Conservation (phyloP, 371 early-diverging fungal species). For the Mucor sp. region DNA sequence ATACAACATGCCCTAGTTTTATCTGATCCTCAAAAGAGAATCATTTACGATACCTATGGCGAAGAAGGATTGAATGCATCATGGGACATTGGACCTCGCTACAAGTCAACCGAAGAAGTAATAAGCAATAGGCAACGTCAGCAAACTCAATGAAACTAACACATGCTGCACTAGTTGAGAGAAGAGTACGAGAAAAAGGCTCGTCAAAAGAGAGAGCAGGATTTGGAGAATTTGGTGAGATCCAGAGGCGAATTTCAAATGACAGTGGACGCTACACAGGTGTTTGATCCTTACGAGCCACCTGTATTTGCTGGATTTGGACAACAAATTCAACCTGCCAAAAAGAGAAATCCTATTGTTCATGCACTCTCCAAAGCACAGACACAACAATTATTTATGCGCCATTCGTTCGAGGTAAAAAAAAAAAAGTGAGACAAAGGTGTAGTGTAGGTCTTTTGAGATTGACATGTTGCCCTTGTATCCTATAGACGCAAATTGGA, state of each 20-base stretch:
- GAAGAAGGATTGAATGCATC: conserved; percentile 76
- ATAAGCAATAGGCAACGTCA: background rate
- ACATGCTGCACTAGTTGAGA: conserved; percentile 53
- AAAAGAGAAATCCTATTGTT: conserved; percentile 17
- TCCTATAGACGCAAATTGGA: conserved; percentile 64
- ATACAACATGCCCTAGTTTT: conserved; percentile 57
- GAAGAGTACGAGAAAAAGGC: conserved; percentile 84
- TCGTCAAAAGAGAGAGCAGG: conserved; percentile 68
- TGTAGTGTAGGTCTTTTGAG: too few relatives aligned
- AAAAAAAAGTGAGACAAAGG: too few relatives aligned
- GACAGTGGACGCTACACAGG: conserved; percentile 55
- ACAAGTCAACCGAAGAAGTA: conserved; percentile 86
- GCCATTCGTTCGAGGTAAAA: conserved; percentile 81
- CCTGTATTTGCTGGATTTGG: conserved; percentile 56
- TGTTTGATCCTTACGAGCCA: conserved; percentile 59
- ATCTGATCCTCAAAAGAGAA: conserved; percentile 76
- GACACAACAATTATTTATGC: conserved; percentile 73
- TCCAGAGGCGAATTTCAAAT: conserved; percentile 62
- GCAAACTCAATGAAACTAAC: background rate
- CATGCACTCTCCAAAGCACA: conserved; percentile 54
- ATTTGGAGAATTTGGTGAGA: conserved; percentile 80
- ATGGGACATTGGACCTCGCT: conserved; percentile 78
- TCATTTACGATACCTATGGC: conserved; percentile 93
- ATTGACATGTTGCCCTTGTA: background rate
- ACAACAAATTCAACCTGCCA: conserved; percentile 19